Percentiles rank a stretch among this genome's conserved stretches.
Evolutionary conservation across 371 early-diverging fungal species (phyloP).

Genomic region (Capillidium heterosporum): DNA sequence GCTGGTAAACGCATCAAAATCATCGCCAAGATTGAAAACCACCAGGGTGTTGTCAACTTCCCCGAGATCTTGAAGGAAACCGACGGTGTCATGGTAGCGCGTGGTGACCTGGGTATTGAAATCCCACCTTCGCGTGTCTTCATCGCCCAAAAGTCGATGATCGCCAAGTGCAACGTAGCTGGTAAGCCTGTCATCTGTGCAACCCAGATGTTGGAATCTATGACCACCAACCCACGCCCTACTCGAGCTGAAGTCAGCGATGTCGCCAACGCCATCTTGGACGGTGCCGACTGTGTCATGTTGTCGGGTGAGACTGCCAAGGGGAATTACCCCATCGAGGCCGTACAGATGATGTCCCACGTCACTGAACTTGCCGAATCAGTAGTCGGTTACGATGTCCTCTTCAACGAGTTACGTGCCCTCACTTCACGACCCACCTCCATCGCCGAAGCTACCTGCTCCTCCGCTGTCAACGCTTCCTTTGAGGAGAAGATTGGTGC

Average conservation of each 20-base stretch:
- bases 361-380: conserved; percentile 58
- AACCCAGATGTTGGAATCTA: conserved; percentile 98
- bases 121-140: conserved; percentile 83
- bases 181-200: conserved; percentile 97
- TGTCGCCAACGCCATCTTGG: conserved; percentile 94
- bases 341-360: conserved; percentile 56
- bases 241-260: conserved; percentile 98
- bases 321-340: conserved; percentile 64
- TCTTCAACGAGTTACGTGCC: conserved; percentile 61
- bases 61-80: conserved; percentile 86
- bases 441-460: conserved; percentile 85
- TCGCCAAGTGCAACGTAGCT: conserved; percentile 76
- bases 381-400: conserved; percentile 52
- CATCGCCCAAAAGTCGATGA: conserved; percentile 94
- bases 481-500: conserved; percentile 72
- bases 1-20: conserved; percentile 75
- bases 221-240: conserved; percentile 91
- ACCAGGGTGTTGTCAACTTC: conserved; percentile 92
- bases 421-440: conserved; percentile 52
- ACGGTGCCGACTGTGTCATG: conserved; percentile 98
- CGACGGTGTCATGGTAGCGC: conserved; percentile 98
- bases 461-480: conserved; percentile 78
- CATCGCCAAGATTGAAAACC: conserved; percentile 90
- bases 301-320: conserved; percentile 97
- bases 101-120: conserved; percentile 98